Base-by-base conservation (phyloP, 331 rosid species). In the Rosa hybrid region DNA sequence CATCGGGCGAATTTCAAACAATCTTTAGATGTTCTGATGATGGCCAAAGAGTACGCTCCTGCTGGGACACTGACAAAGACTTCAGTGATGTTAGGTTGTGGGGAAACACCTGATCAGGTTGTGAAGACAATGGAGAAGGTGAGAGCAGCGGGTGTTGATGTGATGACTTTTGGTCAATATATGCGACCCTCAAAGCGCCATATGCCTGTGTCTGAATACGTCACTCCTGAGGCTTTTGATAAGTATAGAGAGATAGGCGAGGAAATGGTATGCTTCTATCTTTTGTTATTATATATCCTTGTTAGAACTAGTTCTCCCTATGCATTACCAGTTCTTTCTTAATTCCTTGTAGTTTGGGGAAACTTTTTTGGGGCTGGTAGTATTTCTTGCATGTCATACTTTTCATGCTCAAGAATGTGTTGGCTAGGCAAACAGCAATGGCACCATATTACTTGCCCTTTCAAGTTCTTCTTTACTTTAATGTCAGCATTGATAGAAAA, bases 161-260 rank as follows among this genome's bases (percentile, higher is more conserved):
- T 96, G 82, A 93, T 96, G 91, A 96, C 99, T 65, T 96, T 96
- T 82, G 99, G 99, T 78, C 98, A 93, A 76, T 93, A 96, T 72
- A 96, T 96, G 99, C 92, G 99, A 84, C 98, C 99, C 67, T 93
- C 99, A 46, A 96, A 96, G 87, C 99, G 99, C 77, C 99, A 93
- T 75, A 96, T 96, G 99, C 97, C 97, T 17, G 99, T 96, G 48
- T 89, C 89, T 75, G 99, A 96, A 81, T 96, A 93, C 85, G 86
- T 96, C 75, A 96, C 98, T 14, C 99, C 99, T 6, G 94, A 93
- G 87, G 98, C 99, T 76, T 96, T 96, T 80, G 91, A 90, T 80
- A 87, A 84, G 86, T 96, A 96, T 85, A 94, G 77, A 63, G 81
- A 84, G 76, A 92, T 96, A 84, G 99, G 99, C 86, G 87, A 86